Evolutionary conservation across 495 filamentous ascomycete genomes (phyloP).

Genomic region (Talaromyces stipitatus): DNA sequence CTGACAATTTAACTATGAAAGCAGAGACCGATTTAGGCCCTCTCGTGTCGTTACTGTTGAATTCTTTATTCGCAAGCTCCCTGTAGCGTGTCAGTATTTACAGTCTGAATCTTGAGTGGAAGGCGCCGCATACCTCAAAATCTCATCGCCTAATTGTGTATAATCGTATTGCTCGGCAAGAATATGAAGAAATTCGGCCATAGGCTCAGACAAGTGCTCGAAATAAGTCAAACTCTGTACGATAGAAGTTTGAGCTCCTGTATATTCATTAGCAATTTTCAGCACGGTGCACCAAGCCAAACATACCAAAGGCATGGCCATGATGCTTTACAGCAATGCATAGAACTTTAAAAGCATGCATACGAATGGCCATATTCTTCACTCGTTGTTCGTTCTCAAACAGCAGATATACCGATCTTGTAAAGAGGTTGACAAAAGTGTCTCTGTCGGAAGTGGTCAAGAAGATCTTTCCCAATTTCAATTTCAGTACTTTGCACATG

Average conservation of each 20-base stretch:
- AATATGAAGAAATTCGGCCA: conserved; percentile 98
- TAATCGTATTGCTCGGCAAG: conserved; percentile 97
- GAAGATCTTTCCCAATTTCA: conserved; percentile 89
- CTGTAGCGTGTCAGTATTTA: conserved; percentile 25
- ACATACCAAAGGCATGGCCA: conserved; percentile 87
- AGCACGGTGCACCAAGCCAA: not conserved
- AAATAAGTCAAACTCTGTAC: conserved; percentile 97
- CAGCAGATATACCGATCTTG: conserved; percentile 86
- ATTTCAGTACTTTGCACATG: conserved; percentile 92
- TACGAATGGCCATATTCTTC: conserved; percentile 83
- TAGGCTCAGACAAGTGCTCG: conserved; percentile 94
- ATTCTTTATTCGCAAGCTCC: conserved; percentile 95
- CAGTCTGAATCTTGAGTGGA: not conserved
- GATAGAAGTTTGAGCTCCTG: conserved; percentile 94
- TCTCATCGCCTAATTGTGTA: conserved; percentile 89
- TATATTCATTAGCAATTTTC: conserved; percentile 10
- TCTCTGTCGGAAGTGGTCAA: conserved; percentile 94
- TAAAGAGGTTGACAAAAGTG: conserved; percentile 88
- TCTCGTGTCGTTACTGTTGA: conserved; percentile 89
- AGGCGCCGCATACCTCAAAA: conserved; percentile 48
- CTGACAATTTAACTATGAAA: conserved; percentile 94
- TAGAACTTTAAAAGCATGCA: conserved; percentile 95
- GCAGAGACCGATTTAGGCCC: conserved; percentile 98
- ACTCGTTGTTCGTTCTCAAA: conserved; percentile 90
- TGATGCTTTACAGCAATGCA: conserved; percentile 98